Conservation (phyloP, 208 protist genomes). For the Trypanosoma rangeli region DNA sequence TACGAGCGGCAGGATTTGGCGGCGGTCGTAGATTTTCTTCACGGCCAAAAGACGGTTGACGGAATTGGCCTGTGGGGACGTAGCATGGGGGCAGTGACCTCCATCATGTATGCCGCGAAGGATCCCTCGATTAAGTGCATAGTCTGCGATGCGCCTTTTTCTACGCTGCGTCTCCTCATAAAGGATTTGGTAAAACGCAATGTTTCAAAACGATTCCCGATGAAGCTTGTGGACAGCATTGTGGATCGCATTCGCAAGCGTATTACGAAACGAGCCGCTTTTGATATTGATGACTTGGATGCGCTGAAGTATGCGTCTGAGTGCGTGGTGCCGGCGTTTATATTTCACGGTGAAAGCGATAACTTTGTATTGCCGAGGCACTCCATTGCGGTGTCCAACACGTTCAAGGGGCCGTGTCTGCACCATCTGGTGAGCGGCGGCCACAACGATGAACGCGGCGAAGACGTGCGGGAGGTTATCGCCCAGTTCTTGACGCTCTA, state of each 20-base stretch:
- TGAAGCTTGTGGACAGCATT: constrained; percentile 66
- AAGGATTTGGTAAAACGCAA: constrained; percentile 76
- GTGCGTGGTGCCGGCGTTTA: constrained; percentile 84
- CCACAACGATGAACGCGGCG: constrained; percentile 91
- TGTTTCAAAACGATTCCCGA: constrained; percentile 69
- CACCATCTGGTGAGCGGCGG: constrained; percentile 82
- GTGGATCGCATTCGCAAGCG: constrained; percentile 84
- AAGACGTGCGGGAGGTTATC: constrained; percentile 75
- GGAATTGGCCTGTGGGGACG: constrained; percentile 90
- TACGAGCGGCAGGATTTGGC: constrained; percentile 95
- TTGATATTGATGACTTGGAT: constrained; percentile 94
- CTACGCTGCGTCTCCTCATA: constrained; percentile 76
- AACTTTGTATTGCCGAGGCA: constrained; percentile 90
- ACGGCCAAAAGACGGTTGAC: constrained; percentile 58
- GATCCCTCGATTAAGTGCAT: constrained; percentile 90
- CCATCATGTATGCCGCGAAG: constrained; percentile 93
- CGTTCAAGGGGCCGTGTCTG: constrained; percentile 61
- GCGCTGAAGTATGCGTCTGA: constrained; percentile 77
- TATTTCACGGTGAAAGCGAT: constrained; percentile 92
- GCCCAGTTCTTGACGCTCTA: constrained; percentile 82
- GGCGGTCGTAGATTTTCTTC: constrained; percentile 85
- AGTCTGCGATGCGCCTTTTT: constrained; percentile 94
- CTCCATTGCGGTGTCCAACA: constrained; percentile 59
- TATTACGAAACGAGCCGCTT: constrained; percentile 86
- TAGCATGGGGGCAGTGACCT: constrained; percentile 95